Evolutionary conservation across 2,329 filamentous ascomycete genomes (phyloP).

Genomic region (Exserohilum turcica): DNA sequence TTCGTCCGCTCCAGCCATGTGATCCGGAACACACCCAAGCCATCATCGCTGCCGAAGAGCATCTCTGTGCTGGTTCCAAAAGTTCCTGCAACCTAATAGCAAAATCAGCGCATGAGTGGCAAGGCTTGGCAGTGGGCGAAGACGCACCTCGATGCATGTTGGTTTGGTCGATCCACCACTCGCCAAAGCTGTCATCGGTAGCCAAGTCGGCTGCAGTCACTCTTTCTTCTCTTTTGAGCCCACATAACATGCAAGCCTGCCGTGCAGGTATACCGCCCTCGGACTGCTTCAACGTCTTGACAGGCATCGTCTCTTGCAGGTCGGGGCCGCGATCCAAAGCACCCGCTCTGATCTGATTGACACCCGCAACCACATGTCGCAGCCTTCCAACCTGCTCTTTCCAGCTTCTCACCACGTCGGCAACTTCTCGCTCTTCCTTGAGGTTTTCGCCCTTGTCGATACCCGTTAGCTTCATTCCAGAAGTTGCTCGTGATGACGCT

Average conservation of each 20-base stretch:
- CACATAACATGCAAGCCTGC: slow-evolving; percentile 82
- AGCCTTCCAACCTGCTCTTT: slow-evolving; percentile 75
- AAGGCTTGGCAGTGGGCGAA: neutral
- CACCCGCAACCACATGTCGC: slow-evolving; percentile 71
- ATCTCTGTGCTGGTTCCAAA: slow-evolving; percentile 80
- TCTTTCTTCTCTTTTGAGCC: slow-evolving; percentile 84
- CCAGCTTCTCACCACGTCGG: slow-evolving; percentile 78
- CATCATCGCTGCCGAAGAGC: slow-evolving; percentile 69
- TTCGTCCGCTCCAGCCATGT: too few relatives aligned
- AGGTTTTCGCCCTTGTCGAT: slow-evolving; percentile 82
- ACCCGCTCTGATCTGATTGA: slow-evolving; percentile 57
- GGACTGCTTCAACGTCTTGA: slow-evolving; percentile 64
- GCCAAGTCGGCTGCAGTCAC: slow-evolving; percentile 74
- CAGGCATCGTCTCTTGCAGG: slow-evolving; percentile 69
- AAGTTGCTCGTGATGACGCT: slow-evolving; percentile 68
- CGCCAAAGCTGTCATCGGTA: slow-evolving; percentile 88
- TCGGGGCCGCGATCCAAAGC: slow-evolving; percentile 65
- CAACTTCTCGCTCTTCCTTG: slow-evolving; percentile 82
- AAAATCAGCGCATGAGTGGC: slow-evolving; percentile 36
- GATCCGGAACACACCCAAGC: neutral
- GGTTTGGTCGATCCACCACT: slow-evolving; percentile 86
- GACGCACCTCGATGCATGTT: slow-evolving; percentile 67
- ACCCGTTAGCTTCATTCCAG: slow-evolving; percentile 89
- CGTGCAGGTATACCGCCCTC: slow-evolving; percentile 74
- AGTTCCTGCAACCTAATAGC: slow-evolving; percentile 71